Evolutionary conservation across 192 early-diverging fungal genomes (phyloP).

Genomic region (Entomortierella beljakovae): DNA sequence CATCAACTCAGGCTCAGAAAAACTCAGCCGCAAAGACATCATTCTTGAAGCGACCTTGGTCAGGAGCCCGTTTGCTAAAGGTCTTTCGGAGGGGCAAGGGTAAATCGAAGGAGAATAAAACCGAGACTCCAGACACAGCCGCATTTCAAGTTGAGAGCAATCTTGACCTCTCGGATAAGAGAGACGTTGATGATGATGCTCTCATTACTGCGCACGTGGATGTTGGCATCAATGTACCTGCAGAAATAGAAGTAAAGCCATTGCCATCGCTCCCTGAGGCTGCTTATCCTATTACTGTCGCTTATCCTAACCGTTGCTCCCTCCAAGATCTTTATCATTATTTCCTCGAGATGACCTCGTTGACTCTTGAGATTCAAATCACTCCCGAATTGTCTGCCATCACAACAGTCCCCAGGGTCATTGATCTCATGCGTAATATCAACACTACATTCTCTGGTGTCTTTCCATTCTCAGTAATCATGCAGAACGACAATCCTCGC

Average conservation of each 20-base stretch:
- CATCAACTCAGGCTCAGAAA: constrained; percentile 8
- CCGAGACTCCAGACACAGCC: not conserved
- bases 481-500: constrained; percentile 18
- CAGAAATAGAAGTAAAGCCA: constrained; percentile 13
- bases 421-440: constrained; percentile 34
- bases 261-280: constrained; percentile 38
- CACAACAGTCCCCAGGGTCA: constrained; percentile 31
- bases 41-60: constrained; percentile 22
- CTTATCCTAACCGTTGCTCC: constrained; percentile 44
- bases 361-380: constrained; percentile 43
- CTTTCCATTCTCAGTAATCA: constrained; percentile 24
- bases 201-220: not conserved
- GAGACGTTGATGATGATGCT: not conserved
- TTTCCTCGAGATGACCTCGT: constrained; percentile 35
- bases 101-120: constrained; percentile 9
- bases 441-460: constrained; percentile 46
- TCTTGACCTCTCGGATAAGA: not conserved
- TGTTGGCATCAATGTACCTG: not conserved
- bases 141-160: not conserved
- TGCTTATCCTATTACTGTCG: constrained; percentile 39
- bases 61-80: constrained; percentile 33
- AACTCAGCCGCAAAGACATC: constrained; percentile 4
- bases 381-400: constrained; percentile 21
- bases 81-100: constrained; percentile 7
- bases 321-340: constrained; percentile 33